Conservation (phyloP, 345 rosid species). For the Eucalyptus curtisii region DNA sequence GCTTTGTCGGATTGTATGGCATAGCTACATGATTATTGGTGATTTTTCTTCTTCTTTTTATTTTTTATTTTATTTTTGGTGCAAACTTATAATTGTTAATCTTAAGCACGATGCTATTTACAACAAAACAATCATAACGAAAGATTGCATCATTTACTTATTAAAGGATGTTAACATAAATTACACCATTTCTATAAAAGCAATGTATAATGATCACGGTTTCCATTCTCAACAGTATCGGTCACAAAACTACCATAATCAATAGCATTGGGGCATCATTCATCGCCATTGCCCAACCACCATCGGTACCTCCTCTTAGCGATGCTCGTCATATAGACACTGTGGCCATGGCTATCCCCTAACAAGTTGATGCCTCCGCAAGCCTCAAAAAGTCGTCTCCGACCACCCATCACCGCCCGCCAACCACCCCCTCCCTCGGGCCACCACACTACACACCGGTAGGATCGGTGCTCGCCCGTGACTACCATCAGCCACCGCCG, state of each 20-base stretch:
- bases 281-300: neutral
- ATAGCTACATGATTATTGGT: neutral
- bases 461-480: accelerated
- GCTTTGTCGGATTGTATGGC: neutral
- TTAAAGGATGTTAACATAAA: neutral
- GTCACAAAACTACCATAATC: neutral
- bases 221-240: neutral
- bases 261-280: neutral
- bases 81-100: neutral
- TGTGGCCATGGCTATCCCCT: accelerated
- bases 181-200: neutral
- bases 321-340: neutral
- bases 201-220: no score
- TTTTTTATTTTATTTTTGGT: no score
- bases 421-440: neutral
- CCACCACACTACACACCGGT: neutral
- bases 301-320: neutral
- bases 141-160: neutral
- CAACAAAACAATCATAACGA: neutral
- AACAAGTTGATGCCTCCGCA: neutral
- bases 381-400: neutral
- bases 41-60: neutral
- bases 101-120: neutral
- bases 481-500: neutral
- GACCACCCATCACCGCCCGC: accelerated